phyloP scores from a whole-genome alignment of 345 rosid species.

The Eucalyptus tenuipes region DNA sequence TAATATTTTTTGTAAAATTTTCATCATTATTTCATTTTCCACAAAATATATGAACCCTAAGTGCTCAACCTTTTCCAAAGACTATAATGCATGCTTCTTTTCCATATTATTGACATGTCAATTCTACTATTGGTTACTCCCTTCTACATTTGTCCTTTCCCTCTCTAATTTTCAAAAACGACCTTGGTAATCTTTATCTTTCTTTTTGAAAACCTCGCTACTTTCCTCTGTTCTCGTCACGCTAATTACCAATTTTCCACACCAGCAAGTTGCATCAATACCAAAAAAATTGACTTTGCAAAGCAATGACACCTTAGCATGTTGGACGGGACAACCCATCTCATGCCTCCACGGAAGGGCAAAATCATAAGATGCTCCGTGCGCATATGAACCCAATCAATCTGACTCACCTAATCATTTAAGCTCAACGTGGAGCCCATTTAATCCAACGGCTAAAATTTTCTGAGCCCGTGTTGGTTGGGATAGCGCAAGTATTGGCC shows the following conservation, averaged over 20 bases:
- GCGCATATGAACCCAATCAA: neutral
- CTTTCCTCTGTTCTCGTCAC: neutral
- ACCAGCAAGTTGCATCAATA: neutral
- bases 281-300: neutral
- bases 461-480: neutral
- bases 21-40: fast-evolving
- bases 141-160: neutral
- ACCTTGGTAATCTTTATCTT: neutral
- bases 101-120: neutral
- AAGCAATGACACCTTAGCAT: neutral
- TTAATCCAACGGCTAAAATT: neutral
- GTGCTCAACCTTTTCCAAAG: neutral
- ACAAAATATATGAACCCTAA: fast-evolving
- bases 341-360: neutral
- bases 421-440: neutral
- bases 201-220: neutral
- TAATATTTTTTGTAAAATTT: neutral
- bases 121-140: neutral
- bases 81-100: neutral
- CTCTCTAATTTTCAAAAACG: neutral
- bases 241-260: neutral
- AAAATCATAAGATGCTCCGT: neutral
- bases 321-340: neutral
- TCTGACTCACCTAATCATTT: neutral
- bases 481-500: neutral